phyloP scores from a whole-genome alignment of 371 early-diverging fungal genomes.

The Batkoa obscura region DNA sequence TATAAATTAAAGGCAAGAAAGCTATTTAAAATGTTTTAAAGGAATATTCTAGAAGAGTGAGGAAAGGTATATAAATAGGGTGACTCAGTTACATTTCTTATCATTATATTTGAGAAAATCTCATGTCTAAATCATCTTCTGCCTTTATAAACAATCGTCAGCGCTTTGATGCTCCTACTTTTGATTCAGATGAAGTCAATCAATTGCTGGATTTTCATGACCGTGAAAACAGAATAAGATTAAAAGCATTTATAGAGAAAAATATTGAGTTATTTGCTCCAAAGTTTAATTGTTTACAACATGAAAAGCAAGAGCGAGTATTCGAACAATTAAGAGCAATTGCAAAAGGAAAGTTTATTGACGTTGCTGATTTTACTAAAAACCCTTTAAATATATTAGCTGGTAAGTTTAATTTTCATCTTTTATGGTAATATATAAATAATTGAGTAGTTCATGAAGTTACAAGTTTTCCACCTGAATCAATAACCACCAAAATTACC shows the following conservation, averaged over 20 bases:
- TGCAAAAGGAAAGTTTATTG: conserved; percentile 33
- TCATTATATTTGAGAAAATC: too few species aligned
- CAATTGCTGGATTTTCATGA: conserved; percentile 27
- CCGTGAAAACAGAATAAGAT: conserved; percentile 20
- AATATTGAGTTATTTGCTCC: conserved; percentile 26
- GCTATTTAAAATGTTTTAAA: too few species aligned
- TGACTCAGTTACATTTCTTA: too few species aligned
- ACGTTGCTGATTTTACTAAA: conserved; percentile 45
- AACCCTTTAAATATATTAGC: conserved; percentile 53
- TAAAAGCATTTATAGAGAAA: conserved; percentile 18
- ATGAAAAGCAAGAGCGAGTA: conserved; percentile 38
- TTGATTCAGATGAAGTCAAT: conserved; percentile 8
- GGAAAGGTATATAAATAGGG: too few species aligned
- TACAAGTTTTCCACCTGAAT: conserved; percentile 42
- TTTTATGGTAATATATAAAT: background rate
- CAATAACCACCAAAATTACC: conserved; percentile 43
- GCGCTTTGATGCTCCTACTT: background rate
- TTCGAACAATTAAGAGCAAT: conserved; percentile 35
- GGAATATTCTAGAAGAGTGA: too few species aligned
- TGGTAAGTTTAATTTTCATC: conserved; percentile 11
- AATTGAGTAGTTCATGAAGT: conserved; percentile 32
- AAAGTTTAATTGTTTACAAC: conserved; percentile 29
- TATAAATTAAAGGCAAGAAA: too few species aligned
- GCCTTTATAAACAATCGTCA: conserved; percentile 1
- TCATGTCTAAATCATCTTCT: background rate